phyloP scores from a whole-genome alignment of 2,329 filamentous ascomycete species.

The Trichoderma sp. region DNA sequence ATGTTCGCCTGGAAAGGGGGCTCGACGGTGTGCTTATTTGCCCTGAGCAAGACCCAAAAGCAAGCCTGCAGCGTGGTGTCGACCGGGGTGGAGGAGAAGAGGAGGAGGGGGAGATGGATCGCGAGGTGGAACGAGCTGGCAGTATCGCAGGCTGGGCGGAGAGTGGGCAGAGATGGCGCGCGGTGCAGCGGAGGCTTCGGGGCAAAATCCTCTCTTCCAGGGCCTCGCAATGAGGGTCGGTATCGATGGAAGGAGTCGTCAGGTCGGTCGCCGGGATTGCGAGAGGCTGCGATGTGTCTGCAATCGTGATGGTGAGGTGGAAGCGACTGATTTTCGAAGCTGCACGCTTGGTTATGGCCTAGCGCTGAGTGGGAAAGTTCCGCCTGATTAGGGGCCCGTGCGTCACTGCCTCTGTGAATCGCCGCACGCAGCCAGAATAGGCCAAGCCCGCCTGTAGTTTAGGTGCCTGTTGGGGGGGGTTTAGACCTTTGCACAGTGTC shows the following conservation, averaged over 20 bases:
- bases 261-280: conserved; percentile 23
- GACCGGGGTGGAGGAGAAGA: conserved; percentile 1
- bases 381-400: conserved; percentile 15
- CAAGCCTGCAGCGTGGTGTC: background rate
- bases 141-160: background rate
- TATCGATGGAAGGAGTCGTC: conserved; percentile 22
- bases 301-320: conserved; percentile 28
- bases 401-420: conserved; percentile 11
- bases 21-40: background rate
- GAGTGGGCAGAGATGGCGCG: background rate
- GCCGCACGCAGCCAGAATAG: conserved; percentile 1
- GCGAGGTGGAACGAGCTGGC: conserved; percentile 6
- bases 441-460: background rate
- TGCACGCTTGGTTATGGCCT: conserved; percentile 34
- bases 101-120: conserved; percentile 8
- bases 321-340: conserved; percentile 32
- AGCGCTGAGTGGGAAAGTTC: conserved; percentile 27
- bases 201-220: conserved; percentile 19
- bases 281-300: conserved; percentile 28
- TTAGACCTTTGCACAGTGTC: background rate
- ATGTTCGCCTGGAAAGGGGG: background rate
- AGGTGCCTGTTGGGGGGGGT: background rate
- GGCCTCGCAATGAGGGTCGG: conserved; percentile 20
- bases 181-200: conserved; percentile 10
- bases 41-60: background rate